A percentile compares a stretch with the other conserved stretches of the same genome.
phyloP scores from a whole-genome alignment of 2,329 filamentous ascomycete genomes.

The Verticillium dahliae region DNA sequence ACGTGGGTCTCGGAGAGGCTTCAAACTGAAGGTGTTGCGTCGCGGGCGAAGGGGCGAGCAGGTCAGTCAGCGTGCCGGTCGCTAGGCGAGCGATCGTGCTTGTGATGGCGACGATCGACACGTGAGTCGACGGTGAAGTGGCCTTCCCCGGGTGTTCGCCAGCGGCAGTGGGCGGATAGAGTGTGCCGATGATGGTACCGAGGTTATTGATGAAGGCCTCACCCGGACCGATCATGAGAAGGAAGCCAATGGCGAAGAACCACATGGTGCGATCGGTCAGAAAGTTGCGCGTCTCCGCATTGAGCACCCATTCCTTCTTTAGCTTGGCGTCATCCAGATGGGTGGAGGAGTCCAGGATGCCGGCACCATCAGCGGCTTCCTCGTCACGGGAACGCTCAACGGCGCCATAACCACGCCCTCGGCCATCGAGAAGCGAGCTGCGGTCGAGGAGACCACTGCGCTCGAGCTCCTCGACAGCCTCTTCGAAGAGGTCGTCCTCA shows the following conservation, averaged over 20 bases:
- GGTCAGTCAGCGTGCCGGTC: slow-evolving; percentile 81
- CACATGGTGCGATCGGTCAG: slow-evolving; percentile 90
- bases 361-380: slow-evolving; percentile 29
- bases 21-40: slow-evolving; percentile 49
- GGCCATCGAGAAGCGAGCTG: slow-evolving; percentile 58
- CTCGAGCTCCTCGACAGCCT: slow-evolving; percentile 85
- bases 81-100: slow-evolving; percentile 87
- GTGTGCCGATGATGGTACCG: slow-evolving; percentile 84
- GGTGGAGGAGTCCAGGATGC: slow-evolving; percentile 5
- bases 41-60: slow-evolving; percentile 66
- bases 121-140: slow-evolving; percentile 75
- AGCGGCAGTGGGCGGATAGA: slow-evolving; percentile 53
- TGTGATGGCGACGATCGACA: slow-evolving; percentile 84
- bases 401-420: slow-evolving; percentile 52
- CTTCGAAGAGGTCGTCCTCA: slow-evolving; percentile 81
- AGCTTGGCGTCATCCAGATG: slow-evolving; percentile 44
- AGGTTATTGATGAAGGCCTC: slow-evolving; percentile 98
- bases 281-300: slow-evolving; percentile 82
- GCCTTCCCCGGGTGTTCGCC: slow-evolving; percentile 18
- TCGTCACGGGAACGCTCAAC: slow-evolving; percentile 1
- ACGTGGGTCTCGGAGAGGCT: slow-evolving; percentile 16
- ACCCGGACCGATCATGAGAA: slow-evolving; percentile 89
- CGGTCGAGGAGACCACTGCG: slow-evolving; percentile 75
- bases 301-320: slow-evolving; percentile 87
- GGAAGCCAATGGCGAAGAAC: slow-evolving; percentile 85